Base-by-base conservation (phyloP, 106 monocot genomes). In the Dendrobium officinale region DNA sequence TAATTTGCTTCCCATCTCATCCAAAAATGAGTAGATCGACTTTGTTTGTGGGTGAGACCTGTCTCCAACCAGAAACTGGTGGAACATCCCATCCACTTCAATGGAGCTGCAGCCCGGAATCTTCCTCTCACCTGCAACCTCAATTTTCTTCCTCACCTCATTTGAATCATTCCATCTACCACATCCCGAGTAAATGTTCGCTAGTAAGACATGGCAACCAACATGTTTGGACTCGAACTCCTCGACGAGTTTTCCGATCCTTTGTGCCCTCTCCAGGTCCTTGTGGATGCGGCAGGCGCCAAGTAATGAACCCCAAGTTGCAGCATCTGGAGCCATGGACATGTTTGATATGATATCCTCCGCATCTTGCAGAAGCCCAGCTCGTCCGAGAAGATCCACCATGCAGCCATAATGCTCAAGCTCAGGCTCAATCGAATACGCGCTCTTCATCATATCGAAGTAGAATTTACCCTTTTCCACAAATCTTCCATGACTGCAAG, bases 321-420 rank as follows among this genome's bases (percentile, higher is more conserved):
- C 68, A 1, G 79, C 51, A 59, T 86, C 86, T 10, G 91, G 85
- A 29, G 59, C n/a, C 40, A 86, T 79, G 59, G 88, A 86, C 91
- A 91, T 86, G 0, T 6, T 41, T 19, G 70, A 73, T 45, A 85
- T 78, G 31, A 91, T 67, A 42, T 85, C 79, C 68, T 86, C 86
- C 2, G 88, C 88, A 42, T 91, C 86, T 20, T 81, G 77, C 74
- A 91, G 72, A 0, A 76, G 81, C 26, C 91, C 91, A 16, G 86
- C 85, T 22, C 88, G 88, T 20, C 88, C 86, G 11, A 88, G 79
- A 78, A 91, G 76, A 79, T 91, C 88, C 9, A 91, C 86, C 84
- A 91, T 88, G 81, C 91, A 88, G 0, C 86, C 88, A 78, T 88
- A 91, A 76, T 91, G 91, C 83, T 88, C 88, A 26, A 88, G 81